A percentile compares a stretch with the other conserved stretches of the same genome.
These are phyloP conservation scores for Ceratocystis ficicola DNA, from an alignment of 2,329 filamentous ascomycete genomes.

Conservation along the genomic window DNA sequence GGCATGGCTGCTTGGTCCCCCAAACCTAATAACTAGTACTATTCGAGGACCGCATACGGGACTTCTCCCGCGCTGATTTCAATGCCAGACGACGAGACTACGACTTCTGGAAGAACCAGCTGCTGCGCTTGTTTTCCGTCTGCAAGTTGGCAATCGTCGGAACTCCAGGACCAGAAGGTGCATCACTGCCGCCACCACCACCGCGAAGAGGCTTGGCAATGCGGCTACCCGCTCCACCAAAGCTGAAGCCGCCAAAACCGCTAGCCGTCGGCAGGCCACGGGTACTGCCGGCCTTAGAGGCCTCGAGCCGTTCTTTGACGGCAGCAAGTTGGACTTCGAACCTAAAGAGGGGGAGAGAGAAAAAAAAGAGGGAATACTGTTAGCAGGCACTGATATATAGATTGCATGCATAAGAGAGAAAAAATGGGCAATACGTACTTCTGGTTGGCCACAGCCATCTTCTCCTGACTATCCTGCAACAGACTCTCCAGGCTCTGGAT, in stretches of 20 bases:
- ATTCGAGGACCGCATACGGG: constrained; percentile 12
- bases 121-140: constrained; percentile 56
- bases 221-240: constrained; percentile 49
- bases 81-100: constrained; percentile 26
- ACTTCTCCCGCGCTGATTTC: constrained; percentile 16
- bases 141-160: constrained; percentile 45
- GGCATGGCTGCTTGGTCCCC: constrained; percentile 4
- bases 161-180: constrained; percentile 36
- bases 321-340: constrained; percentile 95
- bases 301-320: constrained; percentile 94
- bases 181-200: constrained; percentile 42
- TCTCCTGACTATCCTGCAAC: constrained; percentile 95
- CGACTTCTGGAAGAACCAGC: constrained; percentile 62
- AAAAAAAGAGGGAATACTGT: background rate
- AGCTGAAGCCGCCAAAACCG: constrained; percentile 57
- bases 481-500: constrained; percentile 88
- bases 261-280: constrained; percentile 61
- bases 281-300: constrained; percentile 82
- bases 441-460: constrained; percentile 92
- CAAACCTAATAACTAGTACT: constrained; percentile 16
- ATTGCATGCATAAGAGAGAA: constrained; percentile 1
- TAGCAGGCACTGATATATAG: constrained; percentile 3
- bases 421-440: constrained; percentile 50
- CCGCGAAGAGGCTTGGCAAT: constrained; percentile 59
- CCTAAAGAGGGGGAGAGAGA: constrained; percentile 36